These are phyloP conservation scores for Cutaneotrichosporon sp. DNA, from an alignment of 1,284 basidiomycete species.

Conservation along the genomic window DNA sequence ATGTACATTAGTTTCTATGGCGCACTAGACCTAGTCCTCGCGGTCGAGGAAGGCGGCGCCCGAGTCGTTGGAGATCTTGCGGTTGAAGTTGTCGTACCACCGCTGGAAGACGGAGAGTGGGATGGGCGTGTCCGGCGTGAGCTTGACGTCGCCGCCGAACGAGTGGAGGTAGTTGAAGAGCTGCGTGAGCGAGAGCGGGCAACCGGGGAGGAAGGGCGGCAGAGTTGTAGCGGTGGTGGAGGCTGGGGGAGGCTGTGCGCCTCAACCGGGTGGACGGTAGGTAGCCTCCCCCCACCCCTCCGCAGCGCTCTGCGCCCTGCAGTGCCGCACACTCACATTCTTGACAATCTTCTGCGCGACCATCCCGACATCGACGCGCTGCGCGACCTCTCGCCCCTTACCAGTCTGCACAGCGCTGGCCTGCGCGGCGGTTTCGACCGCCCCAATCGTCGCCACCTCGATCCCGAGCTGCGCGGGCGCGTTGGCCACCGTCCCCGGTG, in stretches of 20 bases:
- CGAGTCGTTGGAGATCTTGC: conserved; percentile 67
- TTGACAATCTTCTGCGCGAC: conserved; percentile 54
- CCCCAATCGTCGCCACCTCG: conserved; percentile 61
- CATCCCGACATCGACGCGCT: conserved; percentile 42
- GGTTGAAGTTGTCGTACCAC: conserved; percentile 78
- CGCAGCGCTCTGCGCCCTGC: no score
- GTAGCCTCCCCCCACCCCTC: no score
- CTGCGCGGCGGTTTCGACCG: conserved; percentile 56
- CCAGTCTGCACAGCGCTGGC: conserved; percentile 55
- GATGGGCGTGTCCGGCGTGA: conserved; percentile 64
- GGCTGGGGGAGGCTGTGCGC: no score
- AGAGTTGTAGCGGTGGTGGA: no score
- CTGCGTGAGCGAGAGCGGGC: conserved; percentile 49
- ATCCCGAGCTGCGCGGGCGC: conserved; percentile 57
- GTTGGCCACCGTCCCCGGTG: conserved; percentile 32
- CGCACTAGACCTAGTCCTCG: conserved; percentile 61
- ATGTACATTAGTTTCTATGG: background rate
- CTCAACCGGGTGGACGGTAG: no score
- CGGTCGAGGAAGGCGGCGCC: conserved; percentile 76
- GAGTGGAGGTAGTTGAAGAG: conserved; percentile 81
- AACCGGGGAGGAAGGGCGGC: background rate
- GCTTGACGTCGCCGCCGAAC: conserved; percentile 61
- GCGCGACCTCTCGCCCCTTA: conserved; percentile 35
- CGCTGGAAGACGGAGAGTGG: conserved; percentile 73
- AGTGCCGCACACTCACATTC: conserved; percentile 47